Evolutionary conservation across 805 yeast species (phyloP), one percentile per base, ranked within the genome.

Genomic region (Candida yuanshanica): DNA sequence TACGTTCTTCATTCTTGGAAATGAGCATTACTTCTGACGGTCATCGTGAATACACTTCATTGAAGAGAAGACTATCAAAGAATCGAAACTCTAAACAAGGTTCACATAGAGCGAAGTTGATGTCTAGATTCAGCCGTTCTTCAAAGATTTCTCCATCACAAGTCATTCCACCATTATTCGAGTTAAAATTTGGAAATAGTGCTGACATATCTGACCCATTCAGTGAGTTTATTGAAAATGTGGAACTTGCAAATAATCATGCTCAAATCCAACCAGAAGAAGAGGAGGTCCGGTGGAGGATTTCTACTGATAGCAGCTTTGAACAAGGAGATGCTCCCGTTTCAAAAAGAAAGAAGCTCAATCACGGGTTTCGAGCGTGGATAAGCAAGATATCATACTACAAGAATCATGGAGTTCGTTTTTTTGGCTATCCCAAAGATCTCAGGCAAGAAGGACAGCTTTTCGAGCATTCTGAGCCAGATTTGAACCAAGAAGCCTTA

Each of bases 311-410:
- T 12, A n/a, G 20, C 17, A 45, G 46, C 24, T 45, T 37, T 33
- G 34, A 37, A n/a, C 32, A 33, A 24, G 40, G 37, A 20, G 41
- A 24, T 13, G 43, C 46, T 10, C 46, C 46, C 9, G 16, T 32
- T 10, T 43, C 42, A 6, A 39, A 43, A 20, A 45, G 46, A 1
- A 45, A 37, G 27, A 43, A 20, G 24, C 13, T 27, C 8, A 32
- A 36, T 11, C 33, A 29, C 26, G 43, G 43, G 2, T 36, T 42
- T 14, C 48, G 42, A 9, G 33, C 37, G 13, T 45, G 41, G 46
- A 8, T 43, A 6, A 33, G 37, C 17, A 45, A 37, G 35, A 27
- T 42, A 10, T 41, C 35, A 14, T 24, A 34, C 20, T 41, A 38
- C 17, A 41, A 38, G n/a, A 38, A 35, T 14, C 34, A 37, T 10